Conservation (phyloP, 768 basidiomycete species). For the Steccherinum ochraceum region DNA sequence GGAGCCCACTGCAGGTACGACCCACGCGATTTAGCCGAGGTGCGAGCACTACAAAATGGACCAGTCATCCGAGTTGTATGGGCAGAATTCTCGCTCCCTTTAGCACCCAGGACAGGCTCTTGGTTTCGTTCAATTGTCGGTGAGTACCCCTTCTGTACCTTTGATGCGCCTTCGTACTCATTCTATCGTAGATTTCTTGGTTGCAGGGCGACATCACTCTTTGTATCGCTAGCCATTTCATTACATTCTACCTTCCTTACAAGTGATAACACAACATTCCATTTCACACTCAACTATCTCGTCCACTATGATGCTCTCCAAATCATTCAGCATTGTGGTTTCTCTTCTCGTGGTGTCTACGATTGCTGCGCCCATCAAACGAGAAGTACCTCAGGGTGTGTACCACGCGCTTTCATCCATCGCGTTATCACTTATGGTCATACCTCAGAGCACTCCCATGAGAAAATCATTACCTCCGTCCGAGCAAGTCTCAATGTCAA, state of each 20-base stretch:
- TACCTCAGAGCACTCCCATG: conserved; percentile 58
- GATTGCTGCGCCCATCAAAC: conserved; percentile 39
- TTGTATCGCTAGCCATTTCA: neutral
- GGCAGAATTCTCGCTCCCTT: neutral
- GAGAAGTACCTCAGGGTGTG: conserved; percentile 64
- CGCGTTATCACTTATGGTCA: conserved; percentile 1
- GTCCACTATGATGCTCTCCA: conserved; percentile 32
- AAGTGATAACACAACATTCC: conserved; percentile 9
- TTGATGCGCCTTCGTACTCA: too few relatives aligned
- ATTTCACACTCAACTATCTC: conserved; percentile 10
- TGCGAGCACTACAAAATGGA: neutral
- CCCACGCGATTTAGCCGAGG: too few relatives aligned
- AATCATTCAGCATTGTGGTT: conserved; percentile 29
- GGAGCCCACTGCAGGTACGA: too few relatives aligned
- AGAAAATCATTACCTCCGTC: conserved; percentile 48
- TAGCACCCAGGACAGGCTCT: neutral
- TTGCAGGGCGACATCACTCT: neutral
- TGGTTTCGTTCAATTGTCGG: neutral
- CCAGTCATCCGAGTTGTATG: neutral
- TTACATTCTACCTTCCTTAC: conserved; percentile 6
- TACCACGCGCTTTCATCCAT: conserved; percentile 1
- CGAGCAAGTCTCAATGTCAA: conserved; percentile 40
- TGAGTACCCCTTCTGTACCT: neutral
- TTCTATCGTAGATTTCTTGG: neutral
- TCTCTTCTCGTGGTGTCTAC: conserved; percentile 26